phyloP scores from a whole-genome alignment of 2,329 filamentous ascomycete species.

The Ceratocystis eucalypticola region DNA sequence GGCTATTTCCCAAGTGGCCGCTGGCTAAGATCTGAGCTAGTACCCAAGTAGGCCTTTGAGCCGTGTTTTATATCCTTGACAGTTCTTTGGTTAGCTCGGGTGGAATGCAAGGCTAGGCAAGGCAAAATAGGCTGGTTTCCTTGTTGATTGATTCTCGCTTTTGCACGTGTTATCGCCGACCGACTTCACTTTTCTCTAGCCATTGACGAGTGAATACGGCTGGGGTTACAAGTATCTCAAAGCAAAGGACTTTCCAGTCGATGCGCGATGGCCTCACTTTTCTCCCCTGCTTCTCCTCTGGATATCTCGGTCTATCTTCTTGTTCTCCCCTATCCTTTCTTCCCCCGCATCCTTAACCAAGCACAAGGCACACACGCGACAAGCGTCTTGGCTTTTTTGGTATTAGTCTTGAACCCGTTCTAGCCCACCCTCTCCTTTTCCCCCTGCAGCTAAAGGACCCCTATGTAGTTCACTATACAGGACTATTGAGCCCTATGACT shows the following conservation, averaged over 20 bases:
- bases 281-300: too few species aligned
- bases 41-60: not conserved
- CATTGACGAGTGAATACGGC: too few species aligned
- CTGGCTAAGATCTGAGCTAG: slow-evolving; percentile 2
- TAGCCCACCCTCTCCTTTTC: not conserved
- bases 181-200: not conserved
- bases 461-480: not conserved
- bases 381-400: not conserved
- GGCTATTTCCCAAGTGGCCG: slow-evolving; percentile 5
- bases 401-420: not conserved
- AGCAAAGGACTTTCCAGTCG: too few species aligned
- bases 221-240: too few species aligned
- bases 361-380: slow-evolving; percentile 4
- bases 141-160: not conserved
- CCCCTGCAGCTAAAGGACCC: not conserved
- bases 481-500: not conserved
- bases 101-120: not conserved
- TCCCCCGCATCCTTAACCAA: not conserved
- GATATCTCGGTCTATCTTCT: too few species aligned
- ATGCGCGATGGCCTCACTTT: too few species aligned
- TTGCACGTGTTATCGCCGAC: not conserved
- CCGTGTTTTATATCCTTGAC: slow-evolving; percentile 1
- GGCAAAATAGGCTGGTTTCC: not conserved
- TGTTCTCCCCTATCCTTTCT: not conserved
- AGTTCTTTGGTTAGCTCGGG: not conserved